These are phyloP conservation scores for Aegilops sharonensis DNA, from an alignment of 176 grass and related monocot species.

Conservation along the genomic window DNA sequence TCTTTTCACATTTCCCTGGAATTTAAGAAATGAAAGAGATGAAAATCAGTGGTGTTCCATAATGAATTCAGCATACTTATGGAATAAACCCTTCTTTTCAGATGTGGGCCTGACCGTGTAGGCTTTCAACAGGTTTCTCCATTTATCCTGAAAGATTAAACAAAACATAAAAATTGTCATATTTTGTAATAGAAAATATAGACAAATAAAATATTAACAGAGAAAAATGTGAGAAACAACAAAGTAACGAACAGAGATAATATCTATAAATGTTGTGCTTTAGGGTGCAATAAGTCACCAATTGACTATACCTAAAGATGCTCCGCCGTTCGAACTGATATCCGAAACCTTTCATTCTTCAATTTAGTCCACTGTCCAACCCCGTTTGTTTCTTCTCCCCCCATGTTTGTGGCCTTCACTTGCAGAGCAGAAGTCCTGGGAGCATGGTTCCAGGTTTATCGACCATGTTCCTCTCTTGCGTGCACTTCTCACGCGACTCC, in stretches of 20 bases:
- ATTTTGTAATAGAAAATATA: not conserved
- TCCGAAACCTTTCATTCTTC: not conserved
- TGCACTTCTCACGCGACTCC: not conserved
- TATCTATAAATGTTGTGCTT: not conserved
- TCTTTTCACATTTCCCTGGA: not conserved
- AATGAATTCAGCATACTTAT: not conserved
- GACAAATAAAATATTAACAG: not conserved
- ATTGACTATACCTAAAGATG: not conserved
- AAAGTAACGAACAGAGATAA: not conserved
- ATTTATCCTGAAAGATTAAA: not conserved
- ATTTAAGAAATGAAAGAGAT: not conserved
- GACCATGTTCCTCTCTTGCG: not conserved
- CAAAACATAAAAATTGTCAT: not conserved
- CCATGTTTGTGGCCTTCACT: not conserved
- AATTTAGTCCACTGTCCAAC: not conserved
- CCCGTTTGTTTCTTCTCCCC: constrained; percentile 14
- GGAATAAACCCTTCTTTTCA: not conserved
- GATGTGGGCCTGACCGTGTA: not conserved
- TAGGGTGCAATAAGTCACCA: not conserved
- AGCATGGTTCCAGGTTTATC: not conserved
- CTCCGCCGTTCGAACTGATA: not conserved
- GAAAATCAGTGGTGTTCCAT: not conserved
- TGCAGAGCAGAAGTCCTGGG: not conserved
- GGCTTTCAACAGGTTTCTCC: not conserved
- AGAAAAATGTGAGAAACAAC: not conserved